Evolutionary conservation across 2,329 filamentous ascomycete species (phyloP).

Genomic region (Colletotrichum tanaceti): DNA sequence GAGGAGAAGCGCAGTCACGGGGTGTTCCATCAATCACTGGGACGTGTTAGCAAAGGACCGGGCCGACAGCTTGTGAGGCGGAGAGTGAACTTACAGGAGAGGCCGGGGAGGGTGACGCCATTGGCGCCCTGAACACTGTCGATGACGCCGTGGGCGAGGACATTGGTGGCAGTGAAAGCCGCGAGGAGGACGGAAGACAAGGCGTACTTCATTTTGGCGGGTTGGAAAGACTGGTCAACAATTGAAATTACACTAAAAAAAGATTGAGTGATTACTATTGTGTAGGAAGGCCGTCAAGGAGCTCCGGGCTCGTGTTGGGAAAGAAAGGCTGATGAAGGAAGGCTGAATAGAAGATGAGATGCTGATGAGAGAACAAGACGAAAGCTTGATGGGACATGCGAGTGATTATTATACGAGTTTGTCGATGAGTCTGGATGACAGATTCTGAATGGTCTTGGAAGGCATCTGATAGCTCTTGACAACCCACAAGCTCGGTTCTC

Average conservation of each 20-base stretch:
- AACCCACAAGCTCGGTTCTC: conserved; percentile 22
- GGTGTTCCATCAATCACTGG: conserved; percentile 73
- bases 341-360: conserved; percentile 36
- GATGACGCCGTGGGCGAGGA: conserved; percentile 69
- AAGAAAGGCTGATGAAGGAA: conserved; percentile 38
- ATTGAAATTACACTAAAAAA: conserved; percentile 13
- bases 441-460: conserved; percentile 25
- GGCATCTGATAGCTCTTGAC: conserved; percentile 38
- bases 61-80: neutral
- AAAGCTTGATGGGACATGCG: conserved; percentile 22
- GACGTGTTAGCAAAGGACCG: conserved; percentile 7
- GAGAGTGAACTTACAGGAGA: conserved; percentile 46
- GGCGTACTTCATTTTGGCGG: conserved; percentile 39
- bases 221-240: conserved; percentile 33
- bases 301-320: conserved; percentile 39
- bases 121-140: conserved; percentile 69
- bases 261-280: conserved; percentile 19
- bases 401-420: conserved; percentile 37
- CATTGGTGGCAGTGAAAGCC: conserved; percentile 52
- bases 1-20: conserved; percentile 71
- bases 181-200: conserved; percentile 56
- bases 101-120: conserved; percentile 70
- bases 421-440: conserved; percentile 38
- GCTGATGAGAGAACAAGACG: conserved; percentile 23
- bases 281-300: conserved; percentile 26